Conservation (phyloP, 164 flowering plant species). For the Nymphaea thermarum region DNA sequence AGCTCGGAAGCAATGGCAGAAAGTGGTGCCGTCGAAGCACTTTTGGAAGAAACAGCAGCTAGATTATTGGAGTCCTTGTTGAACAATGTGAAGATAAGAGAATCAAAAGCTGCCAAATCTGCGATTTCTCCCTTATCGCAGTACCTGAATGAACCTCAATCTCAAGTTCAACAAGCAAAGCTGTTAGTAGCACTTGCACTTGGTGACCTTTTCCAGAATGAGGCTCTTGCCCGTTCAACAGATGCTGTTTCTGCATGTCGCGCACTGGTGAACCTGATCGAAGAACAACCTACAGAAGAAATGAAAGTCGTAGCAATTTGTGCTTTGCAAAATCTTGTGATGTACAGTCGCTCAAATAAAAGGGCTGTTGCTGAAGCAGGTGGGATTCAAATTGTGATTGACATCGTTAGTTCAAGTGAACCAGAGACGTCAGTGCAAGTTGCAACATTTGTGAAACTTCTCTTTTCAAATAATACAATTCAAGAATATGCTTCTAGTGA, state of each 20-base stretch:
- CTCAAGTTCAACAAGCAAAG: slow-evolving; percentile 67
- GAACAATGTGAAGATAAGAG: slow-evolving; percentile 68
- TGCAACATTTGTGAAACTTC: slow-evolving; percentile 81
- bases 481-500: too few relatives aligned
- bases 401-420: too few relatives aligned
- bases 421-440: too few relatives aligned
- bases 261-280: slow-evolving; percentile 73
- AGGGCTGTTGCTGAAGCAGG: too few relatives aligned
- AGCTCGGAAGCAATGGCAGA: slow-evolving; percentile 87
- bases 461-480: slow-evolving; percentile 90
- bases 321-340: slow-evolving; percentile 77
- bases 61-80: slow-evolving; percentile 57
- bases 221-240: slow-evolving; percentile 48
- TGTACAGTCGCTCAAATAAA: slow-evolving; percentile 63
- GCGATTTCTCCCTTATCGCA: slow-evolving; percentile 66
- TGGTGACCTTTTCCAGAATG: slow-evolving; percentile 77
- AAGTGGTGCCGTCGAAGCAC: slow-evolving; percentile 79
- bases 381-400: too few relatives aligned
- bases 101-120: slow-evolving; percentile 50
- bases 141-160: slow-evolving; percentile 76
- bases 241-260: slow-evolving; percentile 77
- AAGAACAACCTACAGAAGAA: slow-evolving; percentile 81
- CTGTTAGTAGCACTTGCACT: slow-evolving; percentile 64
- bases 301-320: slow-evolving; percentile 82
- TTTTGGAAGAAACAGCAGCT: slow-evolving; percentile 61